Evolutionary conservation across 768 basidiomycete species (phyloP).

Genomic region (Flagelloscypha sp.): DNA sequence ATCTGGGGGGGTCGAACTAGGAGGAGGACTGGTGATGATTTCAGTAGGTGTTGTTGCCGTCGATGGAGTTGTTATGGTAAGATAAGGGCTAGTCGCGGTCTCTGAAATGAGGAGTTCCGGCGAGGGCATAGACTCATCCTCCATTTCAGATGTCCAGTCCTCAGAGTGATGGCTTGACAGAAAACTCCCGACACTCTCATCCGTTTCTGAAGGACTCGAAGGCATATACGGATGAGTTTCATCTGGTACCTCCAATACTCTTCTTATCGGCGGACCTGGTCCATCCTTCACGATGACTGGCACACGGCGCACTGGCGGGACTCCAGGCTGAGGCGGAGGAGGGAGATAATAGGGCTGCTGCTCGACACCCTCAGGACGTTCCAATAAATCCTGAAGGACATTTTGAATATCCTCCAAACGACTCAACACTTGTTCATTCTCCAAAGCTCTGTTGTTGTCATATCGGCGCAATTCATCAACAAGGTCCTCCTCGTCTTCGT

Average conservation of each 20-base stretch:
- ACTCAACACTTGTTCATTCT: conserved; percentile 55
- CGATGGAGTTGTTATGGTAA: neutral
- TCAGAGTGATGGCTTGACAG: conserved; percentile 67
- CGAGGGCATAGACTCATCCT: conserved; percentile 10
- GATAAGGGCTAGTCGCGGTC: neutral
- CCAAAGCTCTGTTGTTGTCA: conserved; percentile 52
- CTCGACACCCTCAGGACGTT: conserved; percentile 17
- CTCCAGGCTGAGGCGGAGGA: conserved; percentile 13
- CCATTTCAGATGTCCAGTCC: conserved; percentile 41
- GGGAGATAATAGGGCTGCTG: conserved; percentile 13
- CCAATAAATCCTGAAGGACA: conserved; percentile 56
- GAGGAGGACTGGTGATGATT: conserved; percentile 9
- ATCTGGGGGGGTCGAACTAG: conserved; percentile 13
- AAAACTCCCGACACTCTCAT: conserved; percentile 36
- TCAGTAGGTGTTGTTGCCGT: conserved; percentile 4
- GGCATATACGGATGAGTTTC: too few species aligned
- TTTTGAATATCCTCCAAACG: conserved; percentile 65
- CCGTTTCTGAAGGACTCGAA: conserved; percentile 30
- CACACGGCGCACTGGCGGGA: conserved; percentile 11
- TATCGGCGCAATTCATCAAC: conserved; percentile 48
- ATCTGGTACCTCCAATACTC: too few species aligned
- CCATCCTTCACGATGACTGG: neutral
- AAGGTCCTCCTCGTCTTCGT: conserved; percentile 33
- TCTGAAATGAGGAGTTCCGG: conserved; percentile 12
- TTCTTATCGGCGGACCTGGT: too few species aligned